Base-by-base conservation (phyloP, 1,139 yeast genomes). In the Debaryomycetaceae sp. region DNA sequence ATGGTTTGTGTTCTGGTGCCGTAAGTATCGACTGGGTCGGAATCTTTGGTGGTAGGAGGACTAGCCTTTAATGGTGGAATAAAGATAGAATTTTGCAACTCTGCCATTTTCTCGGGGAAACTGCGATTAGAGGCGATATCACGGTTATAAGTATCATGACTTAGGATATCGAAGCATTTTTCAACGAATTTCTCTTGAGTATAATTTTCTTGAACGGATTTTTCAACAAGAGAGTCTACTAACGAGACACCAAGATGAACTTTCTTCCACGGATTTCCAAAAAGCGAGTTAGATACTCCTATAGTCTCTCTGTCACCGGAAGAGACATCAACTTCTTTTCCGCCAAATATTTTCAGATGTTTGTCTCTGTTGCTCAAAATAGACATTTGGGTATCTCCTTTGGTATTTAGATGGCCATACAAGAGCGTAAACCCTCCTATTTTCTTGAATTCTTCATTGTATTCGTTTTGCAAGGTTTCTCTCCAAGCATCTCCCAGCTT, bases 1-100 rank as follows among this genome's bases (percentile, higher is more conserved):
- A 89, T 77, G 0, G 96, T 88, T 55, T 89, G 96, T 0, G 97
- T 87, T 40, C 98, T 66, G 0, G 98, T 92, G 0, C 97, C 98
- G 53, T 91, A 92, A 51, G 70, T 79, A 19, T 65, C 61, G 0
- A 87, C 86, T 18, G 56, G 48, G 2, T 59, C 53, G 5, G 34
- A 22, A 30, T 40, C 40, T n/a, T 22, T 52, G 29, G 38, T 37
- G 9, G 42, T 42, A 16, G 43, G 49, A 3, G 33, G 14, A 8
- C 44, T 46, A 5, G 68, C 57, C 26, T 59, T 54, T 32, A 79
- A 45, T 0, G 89, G 86, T 1, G 96, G 96, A 8, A 88, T 78
- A 53, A 81, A 87, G 4, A 91, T 78, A 4, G 88, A 78, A 30
- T 76, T 67, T 36, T 73, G 73, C 36, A 88, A 65, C 42, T 74